Base-by-base conservation (phyloP, 495 filamentous ascomycete species). In the Annulohypoxylon maeteangense region DNA sequence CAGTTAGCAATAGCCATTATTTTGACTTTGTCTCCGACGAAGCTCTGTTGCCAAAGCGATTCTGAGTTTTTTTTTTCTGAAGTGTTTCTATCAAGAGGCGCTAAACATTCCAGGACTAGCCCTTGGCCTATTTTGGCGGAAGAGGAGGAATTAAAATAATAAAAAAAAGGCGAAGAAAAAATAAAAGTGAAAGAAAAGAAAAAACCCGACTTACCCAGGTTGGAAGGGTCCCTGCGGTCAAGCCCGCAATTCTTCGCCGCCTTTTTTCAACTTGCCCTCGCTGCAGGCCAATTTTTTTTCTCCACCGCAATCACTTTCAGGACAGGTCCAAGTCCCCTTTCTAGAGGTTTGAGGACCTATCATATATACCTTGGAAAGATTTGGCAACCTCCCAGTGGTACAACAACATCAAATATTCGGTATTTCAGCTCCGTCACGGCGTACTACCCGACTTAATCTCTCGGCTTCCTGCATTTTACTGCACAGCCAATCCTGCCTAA, bases 401-500 rank as follows among this genome's bases (percentile, higher is more conserved):
- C 65, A 62, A 62, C 60, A 67, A 27, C 12, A 62, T 68, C 36
- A 56, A 16, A 50, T 64, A 32, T 65, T 56, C 48, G 65, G 42
- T 63, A 51, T 65, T 60, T 54, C 34, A 55, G 38, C 64, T 72
- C 60, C 60, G 45, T 60, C 12, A 62, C 65, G 56, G 70, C 62
- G 66, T 73, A 31, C 61, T 53, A 66, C 70, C 70, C 65, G 62
- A 69, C 60, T 36, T 69, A 47, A 63, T 71, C 62, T 47, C 20
- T 70, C 74, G 73, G 70, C 71, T 77, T 72, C 70, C 67, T 76
- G 75, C 75, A 75, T 77, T 68, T 63, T 68, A 67, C 73, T 72
- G 75, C 73, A 67, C 55, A 67, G 67, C 65, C 70, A 77, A 77
- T 75, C 75, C 70, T 75, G 65, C 70, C 74, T 69, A 62, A 75